These are phyloP conservation scores for Penicillium robsamsonii DNA, from an alignment of 495 filamentous ascomycete species.

Conservation along the genomic window DNA sequence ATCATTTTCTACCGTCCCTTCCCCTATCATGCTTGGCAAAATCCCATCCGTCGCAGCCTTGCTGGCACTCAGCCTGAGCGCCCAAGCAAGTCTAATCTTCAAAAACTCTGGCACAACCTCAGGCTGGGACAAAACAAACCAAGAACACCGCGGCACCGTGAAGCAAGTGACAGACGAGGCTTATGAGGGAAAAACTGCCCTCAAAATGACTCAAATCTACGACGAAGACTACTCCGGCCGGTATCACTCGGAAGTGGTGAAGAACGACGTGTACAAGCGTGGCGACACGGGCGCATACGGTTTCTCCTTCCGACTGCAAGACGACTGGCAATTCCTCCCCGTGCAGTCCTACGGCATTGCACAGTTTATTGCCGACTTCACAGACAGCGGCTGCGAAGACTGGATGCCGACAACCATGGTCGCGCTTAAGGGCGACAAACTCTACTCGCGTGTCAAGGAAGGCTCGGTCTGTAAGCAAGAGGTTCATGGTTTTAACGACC, in stretches of 20 bases:
- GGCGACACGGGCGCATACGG: constrained; percentile 55
- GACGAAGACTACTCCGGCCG: constrained; percentile 46
- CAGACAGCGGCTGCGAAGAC: constrained; percentile 46
- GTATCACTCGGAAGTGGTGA: constrained; percentile 55
- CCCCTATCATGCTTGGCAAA: background rate
- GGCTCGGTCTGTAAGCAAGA: constrained; percentile 44
- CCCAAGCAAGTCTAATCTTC: constrained; percentile 40
- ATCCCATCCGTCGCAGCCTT: background rate
- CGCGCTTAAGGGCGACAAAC: constrained; percentile 47
- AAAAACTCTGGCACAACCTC: constrained; percentile 48
- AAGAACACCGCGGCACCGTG: constrained; percentile 47
- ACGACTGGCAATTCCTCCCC: constrained; percentile 49
- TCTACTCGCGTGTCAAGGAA: constrained; percentile 46
- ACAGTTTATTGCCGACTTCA: constrained; percentile 57
- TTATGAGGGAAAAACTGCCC: constrained; percentile 43
- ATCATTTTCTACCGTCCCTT: background rate
- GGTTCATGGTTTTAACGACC: constrained; percentile 27
- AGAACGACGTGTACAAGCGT: constrained; percentile 46
- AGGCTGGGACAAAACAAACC: constrained; percentile 47
- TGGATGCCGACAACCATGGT: constrained; percentile 57
- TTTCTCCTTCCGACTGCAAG: constrained; percentile 52
- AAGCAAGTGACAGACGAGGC: constrained; percentile 45
- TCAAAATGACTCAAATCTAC: constrained; percentile 56
- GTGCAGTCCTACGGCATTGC: constrained; percentile 52
- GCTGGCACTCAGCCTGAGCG: background rate